phyloP scores from a whole-genome alignment of 495 filamentous ascomycete genomes.

The Hyaloscypha bicolor region DNA sequence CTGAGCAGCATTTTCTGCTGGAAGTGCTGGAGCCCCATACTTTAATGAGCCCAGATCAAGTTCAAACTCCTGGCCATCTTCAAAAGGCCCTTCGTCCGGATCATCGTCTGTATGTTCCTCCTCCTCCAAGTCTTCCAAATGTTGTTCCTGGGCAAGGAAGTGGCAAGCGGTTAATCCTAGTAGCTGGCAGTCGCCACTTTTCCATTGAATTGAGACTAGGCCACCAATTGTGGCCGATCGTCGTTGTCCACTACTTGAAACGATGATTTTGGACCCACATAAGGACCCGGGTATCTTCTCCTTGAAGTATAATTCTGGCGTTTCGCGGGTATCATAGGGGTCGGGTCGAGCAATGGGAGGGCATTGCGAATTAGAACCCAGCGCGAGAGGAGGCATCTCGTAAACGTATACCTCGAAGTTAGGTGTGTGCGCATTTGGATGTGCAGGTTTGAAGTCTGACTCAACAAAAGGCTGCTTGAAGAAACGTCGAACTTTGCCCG shows the following conservation, averaged over 20 bases:
- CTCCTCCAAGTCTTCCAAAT: neutral
- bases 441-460: conserved; percentile 23
- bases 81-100: neutral
- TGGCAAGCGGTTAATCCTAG: conserved; percentile 12
- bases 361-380: neutral
- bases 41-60: neutral
- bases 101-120: neutral
- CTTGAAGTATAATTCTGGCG: neutral
- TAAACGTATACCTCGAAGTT: conserved; percentile 26
- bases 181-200: neutral
- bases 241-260: too few species aligned
- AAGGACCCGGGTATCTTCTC: neutral
- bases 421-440: conserved; percentile 13
- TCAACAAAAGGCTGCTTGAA: conserved; percentile 30
- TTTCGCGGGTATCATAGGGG: neutral
- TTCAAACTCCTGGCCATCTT: neutral
- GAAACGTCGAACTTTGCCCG: conserved; percentile 30
- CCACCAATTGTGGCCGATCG: conserved; percentile 7
- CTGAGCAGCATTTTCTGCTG: neutral
- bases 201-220: neutral
- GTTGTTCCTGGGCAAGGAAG: neutral
- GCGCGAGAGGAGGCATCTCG: conserved; percentile 15
- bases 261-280: neutral
- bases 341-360: neutral
- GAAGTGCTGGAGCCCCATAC: neutral